Percentiles rank a stretch among this genome's conserved stretches.
Evolutionary conservation across 441 rosid species (phyloP).

Genomic region (Theobroma grandiflorum): DNA sequence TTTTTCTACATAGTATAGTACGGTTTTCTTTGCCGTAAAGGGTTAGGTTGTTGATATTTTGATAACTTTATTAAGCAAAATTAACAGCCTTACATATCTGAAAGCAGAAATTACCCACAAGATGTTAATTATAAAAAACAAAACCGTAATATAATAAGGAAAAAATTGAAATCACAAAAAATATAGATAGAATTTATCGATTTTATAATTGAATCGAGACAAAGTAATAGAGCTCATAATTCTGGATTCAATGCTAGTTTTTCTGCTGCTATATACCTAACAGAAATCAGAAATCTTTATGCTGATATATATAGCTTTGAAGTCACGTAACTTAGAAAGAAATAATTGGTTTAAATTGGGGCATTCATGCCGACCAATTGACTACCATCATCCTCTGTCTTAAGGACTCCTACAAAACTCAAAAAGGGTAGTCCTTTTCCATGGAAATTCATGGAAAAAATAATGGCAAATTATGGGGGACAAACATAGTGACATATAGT

Average conservation of each 20-base stretch:
- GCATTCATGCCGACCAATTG: neutral
- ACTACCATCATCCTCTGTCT: neutral
- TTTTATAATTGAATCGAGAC: too few relatives aligned
- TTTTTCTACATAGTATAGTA: too few relatives aligned
- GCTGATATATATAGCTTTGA: neutral
- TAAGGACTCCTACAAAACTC: neutral
- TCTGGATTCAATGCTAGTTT: neutral
- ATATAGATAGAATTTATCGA: too few relatives aligned
- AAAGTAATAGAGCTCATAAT: neutral
- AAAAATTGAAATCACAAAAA: too few relatives aligned
- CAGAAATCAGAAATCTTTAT: neutral
- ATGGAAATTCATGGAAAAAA: neutral
- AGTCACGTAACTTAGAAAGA: neutral
- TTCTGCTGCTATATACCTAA: neutral
- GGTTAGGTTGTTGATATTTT: too few relatives aligned
- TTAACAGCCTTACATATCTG: too few relatives aligned
- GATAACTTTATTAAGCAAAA: too few relatives aligned
- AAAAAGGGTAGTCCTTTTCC: neutral
- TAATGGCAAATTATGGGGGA: constrained; percentile 18
- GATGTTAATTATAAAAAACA: too few relatives aligned
- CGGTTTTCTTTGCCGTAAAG: too few relatives aligned
- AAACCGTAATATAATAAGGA: too few relatives aligned
- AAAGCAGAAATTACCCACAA: too few relatives aligned
- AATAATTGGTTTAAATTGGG: neutral
- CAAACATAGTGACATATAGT: constrained; percentile 9